Evolutionary conservation across 2,329 filamentous ascomycete genomes (phyloP), one percentile per base, ranked within the genome.

Genomic region (Talaromyces piceae): DNA sequence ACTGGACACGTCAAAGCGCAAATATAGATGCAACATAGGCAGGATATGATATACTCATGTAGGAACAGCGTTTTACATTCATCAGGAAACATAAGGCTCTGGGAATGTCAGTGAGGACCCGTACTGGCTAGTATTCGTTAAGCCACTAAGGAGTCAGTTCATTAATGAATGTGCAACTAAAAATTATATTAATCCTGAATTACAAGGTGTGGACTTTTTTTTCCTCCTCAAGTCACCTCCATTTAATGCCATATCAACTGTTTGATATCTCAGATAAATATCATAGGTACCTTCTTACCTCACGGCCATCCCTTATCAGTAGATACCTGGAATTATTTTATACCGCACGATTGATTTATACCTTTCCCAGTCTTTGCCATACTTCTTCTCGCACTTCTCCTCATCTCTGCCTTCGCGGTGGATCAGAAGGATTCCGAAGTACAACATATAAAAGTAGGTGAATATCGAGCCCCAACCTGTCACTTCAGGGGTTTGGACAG

Each of bases 381-480:
- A 97, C 77, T 97, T 97, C 64, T 80, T 80, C 56, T 80, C 77
- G 69, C 91, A 97, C 76, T 95, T 95, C 67, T 88, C 87, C 59
- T 96, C 91, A 59, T 97, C 91, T 49, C 91, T 80, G 53, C 82
- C 75, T 66, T 95, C 90, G 18, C 91, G 86, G 67, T 96, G 91
- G 49, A 96, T 75, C 9, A 97, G 77, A 56, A 97, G 72, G 11
- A 95, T 73, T 3, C 84, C 90, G 73, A 97, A 96, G 74, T 96
- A 97, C 6, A 95, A 62, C 59, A 96, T 78, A 73, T 94, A 97
- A 67, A 96, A 96, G 74, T 96, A 97, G 0, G 91, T 95, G 58
- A 96, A 81, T 43, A 91, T 74, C 71, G 91, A 90, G 44, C 86
- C 90, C 81, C 87, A 95, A 20, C 89, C 91, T 59, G 79, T 81